phyloP scores from a whole-genome alignment of 2,329 filamentous ascomycete species.

The Cytospora piceicola region DNA sequence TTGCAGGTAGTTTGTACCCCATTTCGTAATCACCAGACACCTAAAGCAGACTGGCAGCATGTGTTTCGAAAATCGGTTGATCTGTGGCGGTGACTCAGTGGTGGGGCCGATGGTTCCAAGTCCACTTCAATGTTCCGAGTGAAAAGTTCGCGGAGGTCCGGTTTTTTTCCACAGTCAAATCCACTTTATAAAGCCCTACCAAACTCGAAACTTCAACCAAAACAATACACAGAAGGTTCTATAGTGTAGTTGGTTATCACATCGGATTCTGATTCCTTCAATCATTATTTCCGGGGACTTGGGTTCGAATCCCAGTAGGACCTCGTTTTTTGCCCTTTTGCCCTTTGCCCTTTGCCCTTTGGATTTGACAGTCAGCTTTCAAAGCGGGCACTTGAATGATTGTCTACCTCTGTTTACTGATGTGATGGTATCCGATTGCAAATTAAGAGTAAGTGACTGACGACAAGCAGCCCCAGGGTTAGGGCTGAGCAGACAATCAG shows the following conservation, averaged over 20 bases:
- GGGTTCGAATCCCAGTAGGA: slow-evolving; percentile 20
- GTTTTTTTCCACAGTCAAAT: not conserved
- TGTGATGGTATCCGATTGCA: too few relatives aligned
- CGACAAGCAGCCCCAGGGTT: too few relatives aligned
- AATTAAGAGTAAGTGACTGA: too few relatives aligned
- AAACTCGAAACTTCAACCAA: not conserved
- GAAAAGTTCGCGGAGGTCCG: too few relatives aligned
- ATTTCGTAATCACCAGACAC: not conserved
- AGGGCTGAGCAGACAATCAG: too few relatives aligned
- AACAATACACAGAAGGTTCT: slow-evolving; percentile 2
- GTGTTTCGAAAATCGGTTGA: too few relatives aligned
- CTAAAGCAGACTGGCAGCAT: not conserved
- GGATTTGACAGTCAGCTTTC: not conserved
- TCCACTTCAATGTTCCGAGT: too few relatives aligned
- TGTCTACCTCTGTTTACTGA: too few relatives aligned
- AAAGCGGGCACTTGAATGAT: too few relatives aligned
- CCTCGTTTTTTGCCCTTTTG: not conserved
- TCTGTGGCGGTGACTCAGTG: not conserved
- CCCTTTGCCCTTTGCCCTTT: too few relatives aligned
- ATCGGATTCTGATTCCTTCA: slow-evolving; percentile 26
- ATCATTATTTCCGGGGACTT: slow-evolving; percentile 10
- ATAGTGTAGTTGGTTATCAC: slow-evolving; percentile 29
- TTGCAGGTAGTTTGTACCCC: too few relatives aligned
- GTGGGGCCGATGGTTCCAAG: too few relatives aligned
- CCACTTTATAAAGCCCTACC: not conserved